Conservation (phyloP, 2,329 filamentous ascomycete species). For the Fusarium nisikadoi region DNA sequence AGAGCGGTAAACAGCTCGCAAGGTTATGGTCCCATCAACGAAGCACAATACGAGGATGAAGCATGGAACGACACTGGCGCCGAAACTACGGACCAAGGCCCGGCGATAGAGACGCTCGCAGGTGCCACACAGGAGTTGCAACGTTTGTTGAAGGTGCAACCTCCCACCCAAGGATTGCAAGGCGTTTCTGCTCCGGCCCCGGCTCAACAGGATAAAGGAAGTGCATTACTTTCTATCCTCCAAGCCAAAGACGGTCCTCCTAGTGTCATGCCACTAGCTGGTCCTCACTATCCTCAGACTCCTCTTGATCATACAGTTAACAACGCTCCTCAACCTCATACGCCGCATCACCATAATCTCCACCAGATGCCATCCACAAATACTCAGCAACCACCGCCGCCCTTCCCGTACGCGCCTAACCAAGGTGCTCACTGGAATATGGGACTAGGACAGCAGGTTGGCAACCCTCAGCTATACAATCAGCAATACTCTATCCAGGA, state of each 20-base stretch:
- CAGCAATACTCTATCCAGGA: slow-evolving; percentile 32
- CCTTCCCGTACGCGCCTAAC: slow-evolving; percentile 44
- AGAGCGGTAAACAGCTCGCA: slow-evolving; percentile 54
- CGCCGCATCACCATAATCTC: slow-evolving; percentile 65
- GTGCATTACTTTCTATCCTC: slow-evolving; percentile 64
- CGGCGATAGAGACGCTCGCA: slow-evolving; percentile 59
- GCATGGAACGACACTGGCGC: slow-evolving; percentile 53
- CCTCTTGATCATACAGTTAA: slow-evolving; percentile 64
- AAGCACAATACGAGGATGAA: slow-evolving; percentile 72
- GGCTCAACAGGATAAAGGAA: slow-evolving; percentile 58
- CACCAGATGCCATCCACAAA: slow-evolving; percentile 52
- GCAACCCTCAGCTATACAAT: slow-evolving; percentile 25
- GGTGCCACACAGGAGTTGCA: slow-evolving; percentile 64
- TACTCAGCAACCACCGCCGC: slow-evolving; percentile 47
- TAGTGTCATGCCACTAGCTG: slow-evolving; percentile 24
- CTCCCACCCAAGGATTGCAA: slow-evolving; percentile 62
- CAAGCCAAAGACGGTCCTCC: slow-evolving; percentile 49
- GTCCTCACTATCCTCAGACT: slow-evolving; percentile 56
- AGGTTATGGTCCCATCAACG: slow-evolving; percentile 59
- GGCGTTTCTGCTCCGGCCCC: slow-evolving; percentile 32
- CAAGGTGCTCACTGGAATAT: slow-evolving; percentile 33
- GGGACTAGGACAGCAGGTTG: slow-evolving; percentile 21
- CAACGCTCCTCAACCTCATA: slow-evolving; percentile 63
- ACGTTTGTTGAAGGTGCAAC: slow-evolving; percentile 66
- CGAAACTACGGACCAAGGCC: slow-evolving; percentile 47